Evolutionary conservation across 768 basidiomycete species (phyloP).

Genomic region (Leucosporidium creatinivorum): DNA sequence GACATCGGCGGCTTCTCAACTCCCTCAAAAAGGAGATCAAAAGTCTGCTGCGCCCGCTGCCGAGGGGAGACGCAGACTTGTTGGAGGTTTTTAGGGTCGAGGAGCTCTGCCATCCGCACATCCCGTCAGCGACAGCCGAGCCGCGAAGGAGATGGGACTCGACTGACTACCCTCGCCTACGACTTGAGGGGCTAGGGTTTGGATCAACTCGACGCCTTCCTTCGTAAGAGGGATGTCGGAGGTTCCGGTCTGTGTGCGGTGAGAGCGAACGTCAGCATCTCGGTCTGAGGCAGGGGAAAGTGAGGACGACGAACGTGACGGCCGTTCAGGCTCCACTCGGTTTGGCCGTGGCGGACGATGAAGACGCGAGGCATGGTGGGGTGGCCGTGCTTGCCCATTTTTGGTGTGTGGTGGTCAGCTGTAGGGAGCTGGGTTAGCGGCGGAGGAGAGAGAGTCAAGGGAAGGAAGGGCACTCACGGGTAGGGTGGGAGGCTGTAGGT

Average conservation of each 20-base stretch:
- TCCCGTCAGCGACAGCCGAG: background rate
- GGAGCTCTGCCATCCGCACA: constrained; percentile 48
- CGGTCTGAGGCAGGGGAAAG: background rate
- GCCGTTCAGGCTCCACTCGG: no score
- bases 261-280: background rate
- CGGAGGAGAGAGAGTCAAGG: background rate
- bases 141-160: no score
- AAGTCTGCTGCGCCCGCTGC: constrained; percentile 73
- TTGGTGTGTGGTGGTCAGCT: no score
- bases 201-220: no score
- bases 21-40: constrained; percentile 63
- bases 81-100: constrained; percentile 72
- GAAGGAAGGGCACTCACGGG: background rate
- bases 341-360: background rate
- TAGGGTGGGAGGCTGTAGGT: background rate
- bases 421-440: background rate
- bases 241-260: no score
- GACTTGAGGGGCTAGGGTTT: no score
- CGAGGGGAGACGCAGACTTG: constrained; percentile 80
- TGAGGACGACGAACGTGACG: background rate
- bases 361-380: background rate
- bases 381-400: constrained; percentile 48
- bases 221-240: no score
- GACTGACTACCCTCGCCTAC: no score
- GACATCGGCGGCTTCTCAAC: constrained; percentile 49